Evolutionary conservation across 371 early-diverging fungal genomes (phyloP).

Genomic region (Lichtheimia corymbifera): DNA sequence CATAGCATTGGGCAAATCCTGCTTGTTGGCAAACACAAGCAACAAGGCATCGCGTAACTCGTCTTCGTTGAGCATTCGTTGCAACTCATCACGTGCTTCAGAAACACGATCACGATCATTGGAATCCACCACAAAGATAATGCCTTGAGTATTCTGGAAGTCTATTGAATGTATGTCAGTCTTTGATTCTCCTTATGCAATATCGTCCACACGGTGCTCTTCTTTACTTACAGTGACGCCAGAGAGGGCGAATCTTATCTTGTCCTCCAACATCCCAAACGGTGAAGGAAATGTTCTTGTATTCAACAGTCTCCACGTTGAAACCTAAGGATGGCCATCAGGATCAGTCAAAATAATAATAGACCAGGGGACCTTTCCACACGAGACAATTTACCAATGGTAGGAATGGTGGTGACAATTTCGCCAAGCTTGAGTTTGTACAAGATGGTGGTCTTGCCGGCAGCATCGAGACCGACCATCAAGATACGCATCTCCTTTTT

Average conservation of each 20-base stretch:
- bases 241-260: constrained; percentile 56
- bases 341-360: neutral
- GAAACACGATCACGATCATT: constrained; percentile 90
- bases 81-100: constrained; percentile 87
- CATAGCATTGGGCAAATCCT: constrained; percentile 95
- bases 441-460: constrained; percentile 99
- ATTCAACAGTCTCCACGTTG: constrained; percentile 92
- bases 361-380: neutral
- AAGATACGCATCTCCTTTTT: constrained; percentile 95
- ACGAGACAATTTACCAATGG: constrained; percentile 49
- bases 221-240: constrained; percentile 51
- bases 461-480: constrained; percentile 96
- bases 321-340: constrained; percentile 60
- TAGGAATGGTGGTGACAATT: constrained; percentile 96
- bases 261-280: constrained; percentile 95
- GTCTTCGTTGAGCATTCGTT: constrained; percentile 89
- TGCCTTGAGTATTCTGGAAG: constrained; percentile 96
- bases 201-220: neutral
- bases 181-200: neutral
- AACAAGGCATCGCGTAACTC: constrained; percentile 89
- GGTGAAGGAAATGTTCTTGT: constrained; percentile 97
- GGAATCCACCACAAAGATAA: constrained; percentile 96
- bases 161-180: constrained; percentile 62
- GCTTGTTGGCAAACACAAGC: constrained; percentile 96
- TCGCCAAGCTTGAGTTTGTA: constrained; percentile 88